A percentile compares a stretch with the other conserved stretches of the same genome.
These are phyloP conservation scores for Vitellaria paradoxa DNA, from an alignment of 179 eudicot species.

Conservation along the genomic window DNA sequence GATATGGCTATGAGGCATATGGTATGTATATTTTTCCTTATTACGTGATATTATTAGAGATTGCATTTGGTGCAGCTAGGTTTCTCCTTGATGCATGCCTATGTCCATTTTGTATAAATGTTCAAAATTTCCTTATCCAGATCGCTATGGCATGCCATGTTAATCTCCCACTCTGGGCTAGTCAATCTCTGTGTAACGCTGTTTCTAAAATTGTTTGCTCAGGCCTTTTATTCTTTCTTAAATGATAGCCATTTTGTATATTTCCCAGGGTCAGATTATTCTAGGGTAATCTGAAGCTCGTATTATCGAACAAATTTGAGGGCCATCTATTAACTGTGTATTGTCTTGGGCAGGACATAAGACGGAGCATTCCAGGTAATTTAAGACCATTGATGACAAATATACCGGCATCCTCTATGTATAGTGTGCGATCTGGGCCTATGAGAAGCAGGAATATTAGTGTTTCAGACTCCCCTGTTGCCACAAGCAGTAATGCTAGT, in stretches of 20 bases:
- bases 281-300: neutral
- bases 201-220: neutral
- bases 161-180: neutral
- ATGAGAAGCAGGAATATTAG: constrained; percentile 68
- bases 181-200: neutral
- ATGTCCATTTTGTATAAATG: neutral
- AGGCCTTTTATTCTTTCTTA: neutral
- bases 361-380: constrained; percentile 85
- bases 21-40: constrained; percentile 46
- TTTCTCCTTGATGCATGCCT: neutral
- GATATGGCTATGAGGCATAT: constrained; percentile 99
- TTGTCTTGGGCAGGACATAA: constrained; percentile 62
- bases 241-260: neutral
- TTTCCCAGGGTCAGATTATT: neutral
- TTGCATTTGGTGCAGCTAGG: neutral
- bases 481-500: constrained; percentile 99
- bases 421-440: constrained; percentile 93
- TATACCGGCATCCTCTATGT: constrained; percentile 98
- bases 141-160: neutral
- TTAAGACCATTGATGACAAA: constrained; percentile 91
- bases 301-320: neutral
- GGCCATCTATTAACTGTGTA: neutral
- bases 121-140: neutral
- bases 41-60: neutral
- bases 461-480: constrained; percentile 93